Evolutionary conservation across 176 grass and related monocot genomes (phyloP).

Genomic region (Typha latifolia): DNA sequence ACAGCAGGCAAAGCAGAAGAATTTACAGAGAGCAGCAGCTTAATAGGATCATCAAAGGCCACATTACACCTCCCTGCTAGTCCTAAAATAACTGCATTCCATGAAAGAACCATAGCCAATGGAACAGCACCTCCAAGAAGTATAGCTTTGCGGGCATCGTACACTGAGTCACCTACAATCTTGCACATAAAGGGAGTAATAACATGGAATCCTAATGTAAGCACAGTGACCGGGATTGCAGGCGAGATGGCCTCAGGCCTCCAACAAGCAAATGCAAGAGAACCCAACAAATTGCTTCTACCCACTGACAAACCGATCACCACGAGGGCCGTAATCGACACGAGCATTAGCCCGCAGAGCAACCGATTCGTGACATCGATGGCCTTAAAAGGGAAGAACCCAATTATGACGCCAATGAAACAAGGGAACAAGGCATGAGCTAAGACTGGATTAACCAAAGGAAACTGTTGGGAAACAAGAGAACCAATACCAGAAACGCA

Average conservation of each 20-base stretch:
- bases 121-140: slow-evolving; percentile 58
- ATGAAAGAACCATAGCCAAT: slow-evolving; percentile 68
- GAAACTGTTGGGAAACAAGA: slow-evolving; percentile 43
- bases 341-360: slow-evolving; percentile 57
- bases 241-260: slow-evolving; percentile 31
- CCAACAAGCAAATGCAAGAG: slow-evolving; percentile 49
- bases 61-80: slow-evolving; percentile 28
- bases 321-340: slow-evolving; percentile 52
- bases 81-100: slow-evolving; percentile 74
- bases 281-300: slow-evolving; percentile 39
- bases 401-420: slow-evolving; percentile 44
- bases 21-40: slow-evolving; percentile 80
- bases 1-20: slow-evolving; percentile 59
- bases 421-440: slow-evolving; percentile 54
- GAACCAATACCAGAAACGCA: slow-evolving; percentile 68
- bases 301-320: slow-evolving; percentile 49
- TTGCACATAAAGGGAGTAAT: slow-evolving; percentile 85
- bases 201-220: slow-evolving; percentile 71
- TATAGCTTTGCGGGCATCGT: slow-evolving; percentile 62
- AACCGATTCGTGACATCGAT: slow-evolving; percentile 54
- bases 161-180: slow-evolving; percentile 61
- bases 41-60: slow-evolving; percentile 54
- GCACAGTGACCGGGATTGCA: slow-evolving; percentile 55
- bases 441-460: slow-evolving; percentile 18
- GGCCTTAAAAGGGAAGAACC: slow-evolving; percentile 67